Percentiles rank a stretch among this genome's conserved stretches.
These are phyloP conservation scores for Aspergillus sp. DNA, from an alignment of 2,329 filamentous ascomycete genomes.

Conservation along the genomic window DNA sequence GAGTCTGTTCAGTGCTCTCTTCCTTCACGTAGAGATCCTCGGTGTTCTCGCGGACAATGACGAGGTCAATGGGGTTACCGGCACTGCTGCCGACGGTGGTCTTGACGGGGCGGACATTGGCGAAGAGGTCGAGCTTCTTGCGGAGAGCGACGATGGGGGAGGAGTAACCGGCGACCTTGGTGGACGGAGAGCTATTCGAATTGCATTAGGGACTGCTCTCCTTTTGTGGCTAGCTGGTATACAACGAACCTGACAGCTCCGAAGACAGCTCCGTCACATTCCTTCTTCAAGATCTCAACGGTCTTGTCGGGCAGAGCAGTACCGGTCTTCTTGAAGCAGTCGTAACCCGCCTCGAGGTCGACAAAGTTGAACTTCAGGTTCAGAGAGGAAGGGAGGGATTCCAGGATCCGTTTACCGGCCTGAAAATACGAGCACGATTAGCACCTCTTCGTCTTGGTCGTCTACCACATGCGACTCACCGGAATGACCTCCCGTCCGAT, in stretches of 20 bases:
- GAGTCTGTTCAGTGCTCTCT: slow-evolving; percentile 76
- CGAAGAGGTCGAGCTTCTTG: slow-evolving; percentile 92
- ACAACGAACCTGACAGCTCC: slow-evolving; percentile 73
- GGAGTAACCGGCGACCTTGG: slow-evolving; percentile 90
- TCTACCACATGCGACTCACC: slow-evolving; percentile 37
- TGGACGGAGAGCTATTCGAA: slow-evolving; percentile 70
- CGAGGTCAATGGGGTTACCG: slow-evolving; percentile 76
- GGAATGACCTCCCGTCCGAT: slow-evolving; percentile 99
- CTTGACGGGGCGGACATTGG: slow-evolving; percentile 96
- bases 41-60: slow-evolving; percentile 98
- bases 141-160: slow-evolving; percentile 95
- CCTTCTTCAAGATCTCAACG: slow-evolving; percentile 80
- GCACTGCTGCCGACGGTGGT: slow-evolving; percentile 58
- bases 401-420: slow-evolving; percentile 83
- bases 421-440: slow-evolving; percentile 24
- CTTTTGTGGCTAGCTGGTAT: neutral
- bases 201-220: neutral
- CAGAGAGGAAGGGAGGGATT: slow-evolving; percentile 87
- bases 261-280: slow-evolving; percentile 95
- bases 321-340: slow-evolving; percentile 88
- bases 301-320: slow-evolving; percentile 86
- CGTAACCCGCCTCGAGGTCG: slow-evolving; percentile 88
- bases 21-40: slow-evolving; percentile 99
- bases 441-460: neutral
- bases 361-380: slow-evolving; percentile 93